phyloP scores from a whole-genome alignment of 139 green algal genomes.

The Micromonas pusilla region DNA sequence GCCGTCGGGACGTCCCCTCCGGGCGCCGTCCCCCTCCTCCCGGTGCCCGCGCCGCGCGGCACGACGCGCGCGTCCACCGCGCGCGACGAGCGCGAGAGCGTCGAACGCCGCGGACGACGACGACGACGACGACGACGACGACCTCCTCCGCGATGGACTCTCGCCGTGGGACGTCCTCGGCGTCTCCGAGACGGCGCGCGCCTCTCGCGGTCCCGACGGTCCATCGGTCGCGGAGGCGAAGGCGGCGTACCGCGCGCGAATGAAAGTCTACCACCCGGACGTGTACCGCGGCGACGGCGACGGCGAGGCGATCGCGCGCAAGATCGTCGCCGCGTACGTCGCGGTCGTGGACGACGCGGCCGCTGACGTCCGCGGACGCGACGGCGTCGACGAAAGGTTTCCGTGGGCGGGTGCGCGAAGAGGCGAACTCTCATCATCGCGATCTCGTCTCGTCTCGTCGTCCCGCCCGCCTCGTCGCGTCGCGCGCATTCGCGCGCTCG shows the following conservation, averaged over 20 bases:
- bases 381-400: not conserved
- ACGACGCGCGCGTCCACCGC: too few relatives aligned
- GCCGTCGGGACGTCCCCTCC: too few relatives aligned
- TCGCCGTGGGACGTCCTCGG: not conserved
- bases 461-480: too few relatives aligned
- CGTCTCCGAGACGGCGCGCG: not conserved
- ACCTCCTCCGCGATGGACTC: too few relatives aligned
- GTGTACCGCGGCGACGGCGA: conserved; percentile 19
- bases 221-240: not conserved
- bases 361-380: not conserved
- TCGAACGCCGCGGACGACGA: not conserved
- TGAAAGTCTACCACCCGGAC: conserved; percentile 33
- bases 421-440: too few relatives aligned
- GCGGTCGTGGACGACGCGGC: not conserved
- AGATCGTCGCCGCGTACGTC: conserved; percentile 15
- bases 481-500: too few relatives aligned
- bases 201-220: not conserved
- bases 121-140: too few relatives aligned
- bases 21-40: too few relatives aligned
- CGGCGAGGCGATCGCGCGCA: conserved; percentile 9
- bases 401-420: not conserved
- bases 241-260: not conserved
- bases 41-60: too few relatives aligned
- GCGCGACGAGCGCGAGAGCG: too few relatives aligned
- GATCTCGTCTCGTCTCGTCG: too few relatives aligned